A percentile compares a stretch with the other conserved stretches of the same genome.
Conservation (phyloP, 192 early-diverging fungal genomes). For the Backusella psychrophila region DNA sequence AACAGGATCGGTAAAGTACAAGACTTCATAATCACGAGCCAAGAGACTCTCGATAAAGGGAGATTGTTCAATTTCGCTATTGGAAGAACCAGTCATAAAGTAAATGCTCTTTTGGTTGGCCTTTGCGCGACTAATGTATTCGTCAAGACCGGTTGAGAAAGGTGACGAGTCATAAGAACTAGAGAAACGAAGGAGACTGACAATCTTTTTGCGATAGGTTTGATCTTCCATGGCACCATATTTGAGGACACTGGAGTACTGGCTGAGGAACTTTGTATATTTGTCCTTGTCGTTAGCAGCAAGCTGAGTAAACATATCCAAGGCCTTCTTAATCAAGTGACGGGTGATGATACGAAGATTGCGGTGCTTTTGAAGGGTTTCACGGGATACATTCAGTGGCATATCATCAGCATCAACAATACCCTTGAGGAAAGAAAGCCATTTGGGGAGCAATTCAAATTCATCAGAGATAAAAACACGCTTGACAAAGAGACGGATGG, state of each 20-base stretch:
- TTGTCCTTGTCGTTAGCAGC: constrained; percentile 61
- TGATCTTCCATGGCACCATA: constrained; percentile 89
- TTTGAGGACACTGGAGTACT: constrained; percentile 78
- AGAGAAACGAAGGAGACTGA: constrained; percentile 79
- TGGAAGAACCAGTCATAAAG: constrained; percentile 72
- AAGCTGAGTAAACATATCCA: constrained; percentile 82
- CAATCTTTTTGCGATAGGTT: constrained; percentile 67
- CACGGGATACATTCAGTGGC: constrained; percentile 97
- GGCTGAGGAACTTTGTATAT: constrained; percentile 67
- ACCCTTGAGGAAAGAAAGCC: constrained; percentile 90
- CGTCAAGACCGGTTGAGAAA: constrained; percentile 57
- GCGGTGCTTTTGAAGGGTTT: constrained; percentile 90
- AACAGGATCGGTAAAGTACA: constrained; percentile 74
- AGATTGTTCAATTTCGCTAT: constrained; percentile 70
- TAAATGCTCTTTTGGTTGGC: constrained; percentile 88
- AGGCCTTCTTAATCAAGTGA: constrained; percentile 83
- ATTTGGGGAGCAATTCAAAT: constrained; percentile 86
- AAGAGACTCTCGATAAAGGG: constrained; percentile 93
- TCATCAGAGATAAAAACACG: constrained; percentile 98
- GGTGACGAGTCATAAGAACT: constrained; percentile 52
- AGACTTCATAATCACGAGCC: constrained; percentile 86
- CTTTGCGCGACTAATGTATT: constrained; percentile 89
- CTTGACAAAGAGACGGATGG: constrained; percentile 90
- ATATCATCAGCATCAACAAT: constrained; percentile 96
- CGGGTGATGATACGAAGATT: constrained; percentile 81